Percentiles rank a stretch among this genome's conserved stretches.
Evolutionary conservation across 2,329 filamentous ascomycete species (phyloP).

Genomic region (Cladophialophora chaetospira): DNA sequence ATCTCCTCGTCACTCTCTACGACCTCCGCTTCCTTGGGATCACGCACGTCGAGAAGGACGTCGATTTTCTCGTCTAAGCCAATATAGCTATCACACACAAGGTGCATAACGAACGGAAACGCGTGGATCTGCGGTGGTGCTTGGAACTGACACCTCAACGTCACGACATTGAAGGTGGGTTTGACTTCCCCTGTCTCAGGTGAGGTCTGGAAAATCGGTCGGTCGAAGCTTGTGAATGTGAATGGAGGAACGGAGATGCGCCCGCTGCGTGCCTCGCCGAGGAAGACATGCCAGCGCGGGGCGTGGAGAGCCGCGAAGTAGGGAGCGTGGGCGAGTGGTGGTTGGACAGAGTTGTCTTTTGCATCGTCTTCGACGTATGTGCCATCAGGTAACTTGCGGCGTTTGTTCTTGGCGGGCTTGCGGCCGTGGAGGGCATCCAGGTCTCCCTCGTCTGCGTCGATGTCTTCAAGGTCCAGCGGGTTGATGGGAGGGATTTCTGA

Average conservation of each 20-base stretch:
- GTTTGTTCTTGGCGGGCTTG: conserved; percentile 64
- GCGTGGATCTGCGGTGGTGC: conserved; percentile 88
- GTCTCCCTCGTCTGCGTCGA: conserved; percentile 91
- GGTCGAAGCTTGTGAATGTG: conserved; percentile 90
- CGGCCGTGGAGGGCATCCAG: conserved; percentile 80
- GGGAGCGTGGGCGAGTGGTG: conserved; percentile 82
- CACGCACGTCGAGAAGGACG: conserved; percentile 84
- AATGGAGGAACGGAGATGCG: conserved; percentile 97
- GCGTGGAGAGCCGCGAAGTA: conserved; percentile 88
- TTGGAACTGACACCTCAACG: conserved; percentile 94
- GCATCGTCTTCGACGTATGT: conserved; percentile 52
- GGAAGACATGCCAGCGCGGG: conserved; percentile 90
- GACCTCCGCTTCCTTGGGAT: conserved; percentile 78
- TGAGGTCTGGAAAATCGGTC: conserved; percentile 70
- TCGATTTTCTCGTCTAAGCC: conserved; percentile 93
- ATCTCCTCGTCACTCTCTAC: conserved; percentile 83
- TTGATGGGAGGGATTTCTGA: conserved; percentile 73
- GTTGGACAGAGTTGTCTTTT: conserved; percentile 66
- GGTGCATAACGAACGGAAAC: conserved; percentile 92
- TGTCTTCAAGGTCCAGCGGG: conserved; percentile 79
- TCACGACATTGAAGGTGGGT: conserved; percentile 93
- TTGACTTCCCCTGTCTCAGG: conserved; percentile 62
- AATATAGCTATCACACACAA: conserved; percentile 92
- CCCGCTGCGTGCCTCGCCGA: conserved; percentile 89
- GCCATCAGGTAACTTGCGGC: conserved; percentile 63